These are phyloP conservation scores for Apiotrichum brassicae DNA, from an alignment of 1,284 basidiomycete species.

Conservation along the genomic window DNA sequence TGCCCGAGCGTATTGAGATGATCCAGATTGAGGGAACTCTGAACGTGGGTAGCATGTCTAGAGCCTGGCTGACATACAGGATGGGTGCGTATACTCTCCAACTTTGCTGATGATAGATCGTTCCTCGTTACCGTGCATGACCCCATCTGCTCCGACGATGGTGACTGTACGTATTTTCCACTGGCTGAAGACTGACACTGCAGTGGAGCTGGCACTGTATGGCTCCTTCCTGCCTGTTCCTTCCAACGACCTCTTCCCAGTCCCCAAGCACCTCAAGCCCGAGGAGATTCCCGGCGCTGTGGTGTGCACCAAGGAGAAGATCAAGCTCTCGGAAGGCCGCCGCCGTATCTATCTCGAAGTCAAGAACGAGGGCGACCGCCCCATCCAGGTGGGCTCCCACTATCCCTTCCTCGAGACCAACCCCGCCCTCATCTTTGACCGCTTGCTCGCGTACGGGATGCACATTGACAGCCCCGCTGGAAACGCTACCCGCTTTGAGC, in stretches of 20 bases:
- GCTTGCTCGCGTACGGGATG: conserved; percentile 70
- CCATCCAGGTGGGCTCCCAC: conserved; percentile 91
- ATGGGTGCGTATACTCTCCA: conserved; percentile 17
- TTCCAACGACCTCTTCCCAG: conserved; percentile 58
- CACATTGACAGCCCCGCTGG: conserved; percentile 80
- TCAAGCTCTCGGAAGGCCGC: conserved; percentile 69
- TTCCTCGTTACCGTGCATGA: conserved; percentile 93
- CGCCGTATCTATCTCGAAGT: conserved; percentile 67
- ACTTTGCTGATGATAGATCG: conserved; percentile 52
- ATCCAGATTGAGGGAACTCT: conserved; percentile 93
- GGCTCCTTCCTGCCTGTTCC: conserved; percentile 88
- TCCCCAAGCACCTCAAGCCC: conserved; percentile 52
- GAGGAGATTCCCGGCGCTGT: conserved; percentile 67
- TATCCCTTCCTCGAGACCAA: conserved; percentile 94
- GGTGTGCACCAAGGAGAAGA: conserved; percentile 60
- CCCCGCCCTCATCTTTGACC: conserved; percentile 72
- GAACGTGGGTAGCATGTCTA: conserved; percentile 52
- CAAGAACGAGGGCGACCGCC: conserved; percentile 88
- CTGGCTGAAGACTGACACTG: neutral
- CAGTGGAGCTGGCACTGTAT: conserved; percentile 71
- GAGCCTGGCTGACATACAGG: conserved; percentile 16
- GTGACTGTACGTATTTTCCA: conserved; percentile 52
- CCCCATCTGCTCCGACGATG: conserved; percentile 77
- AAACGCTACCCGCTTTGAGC: conserved; percentile 94
- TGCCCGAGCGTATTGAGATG: conserved; percentile 55